Evolutionary conservation across 108 stramenopile species (phyloP), one percentile per base, ranked within the genome.

Genomic region (Epithemia pelagica): DNA sequence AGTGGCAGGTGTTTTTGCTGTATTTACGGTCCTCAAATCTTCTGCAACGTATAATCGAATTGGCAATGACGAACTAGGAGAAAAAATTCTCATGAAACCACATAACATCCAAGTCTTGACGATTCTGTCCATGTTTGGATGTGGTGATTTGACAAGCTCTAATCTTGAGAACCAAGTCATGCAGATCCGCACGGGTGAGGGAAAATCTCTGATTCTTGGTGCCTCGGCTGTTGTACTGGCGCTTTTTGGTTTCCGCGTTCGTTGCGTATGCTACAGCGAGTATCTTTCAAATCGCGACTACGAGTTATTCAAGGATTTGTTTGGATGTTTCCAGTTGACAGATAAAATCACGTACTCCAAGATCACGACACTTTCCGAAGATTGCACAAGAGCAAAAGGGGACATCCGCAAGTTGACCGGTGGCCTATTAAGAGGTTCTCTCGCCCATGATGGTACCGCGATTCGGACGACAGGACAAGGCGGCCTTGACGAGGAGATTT

Each of bases 11-110:
- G 79, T 85, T 5, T 85, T 85, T 73, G 66, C 77, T 15, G 37
- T 82, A 20, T 80, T 85, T 59, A 85, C 84, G 22, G 62, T 85
- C 22, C 32, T 79, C 52, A 85, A 85, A 68, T 85, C 84, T 26
- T 80, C 80, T 23, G 78, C 59, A 18, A 82, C 78, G 52, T 85
- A 71, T 67, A 85, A 85, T 32, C 62, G 84, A 10, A 75, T 85
- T 46, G 37, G 15, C 61, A 67, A 76, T 15, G 57, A 71, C 0
- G 65, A 64, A 32, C 59, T 85, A 21, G 80, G 80, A 25, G 68
- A 79, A 15, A 46, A 46, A 46, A 83, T 56, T 10, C 52, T 65
- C 51, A 46, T 46, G 51, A 65, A 65, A 51, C 64, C 64, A 8
- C 64, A 65, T 54, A n/a, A 28, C 26, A 31, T 31, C n/a, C 64